These are phyloP conservation scores for Geranium incanum DNA, from an alignment of 441 rosid species.

Conservation along the genomic window DNA sequence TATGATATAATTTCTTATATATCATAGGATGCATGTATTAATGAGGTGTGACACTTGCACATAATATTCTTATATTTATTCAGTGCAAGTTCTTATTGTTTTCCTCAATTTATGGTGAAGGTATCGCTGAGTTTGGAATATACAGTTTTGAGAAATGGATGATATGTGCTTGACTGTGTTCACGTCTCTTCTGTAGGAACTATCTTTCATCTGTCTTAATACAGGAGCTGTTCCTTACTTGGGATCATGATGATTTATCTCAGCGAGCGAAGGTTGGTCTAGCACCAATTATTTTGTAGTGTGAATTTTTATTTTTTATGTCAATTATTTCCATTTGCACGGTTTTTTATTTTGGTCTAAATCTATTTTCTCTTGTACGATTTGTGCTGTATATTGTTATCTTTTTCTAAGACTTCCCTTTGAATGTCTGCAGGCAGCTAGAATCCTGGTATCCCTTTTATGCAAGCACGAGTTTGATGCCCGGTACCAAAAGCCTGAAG, in stretches of 20 bases:
- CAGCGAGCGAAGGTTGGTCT: constrained; percentile 79
- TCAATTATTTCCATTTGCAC: neutral
- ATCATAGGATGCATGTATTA: neutral
- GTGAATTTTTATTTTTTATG: neutral
- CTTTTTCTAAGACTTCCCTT: constrained; percentile 18
- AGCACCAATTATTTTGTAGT: neutral
- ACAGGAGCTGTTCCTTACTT: constrained; percentile 93
- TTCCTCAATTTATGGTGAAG: neutral
- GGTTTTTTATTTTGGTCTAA: constrained; percentile 4
- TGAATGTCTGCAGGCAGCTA: constrained; percentile 64
- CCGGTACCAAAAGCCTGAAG: constrained; percentile 98
- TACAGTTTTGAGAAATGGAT: constrained; percentile 4
- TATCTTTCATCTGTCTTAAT: constrained; percentile 90
- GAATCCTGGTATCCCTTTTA: constrained; percentile 79
- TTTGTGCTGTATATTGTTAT: constrained; percentile 14
- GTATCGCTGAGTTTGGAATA: neutral
- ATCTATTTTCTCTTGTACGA: constrained; percentile 7
- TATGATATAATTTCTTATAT: neutral
- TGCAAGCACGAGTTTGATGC: constrained; percentile 98
- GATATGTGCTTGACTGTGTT: constrained; percentile 21
- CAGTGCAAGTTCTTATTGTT: neutral
- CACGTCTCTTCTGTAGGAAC: constrained; percentile 62
- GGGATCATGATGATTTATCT: constrained; percentile 97
- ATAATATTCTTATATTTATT: constrained; percentile 8
- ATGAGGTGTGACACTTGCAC: neutral